These are phyloP conservation scores for Fusarium papillatum DNA, from an alignment of 2,329 filamentous ascomycete species.

Conservation along the genomic window DNA sequence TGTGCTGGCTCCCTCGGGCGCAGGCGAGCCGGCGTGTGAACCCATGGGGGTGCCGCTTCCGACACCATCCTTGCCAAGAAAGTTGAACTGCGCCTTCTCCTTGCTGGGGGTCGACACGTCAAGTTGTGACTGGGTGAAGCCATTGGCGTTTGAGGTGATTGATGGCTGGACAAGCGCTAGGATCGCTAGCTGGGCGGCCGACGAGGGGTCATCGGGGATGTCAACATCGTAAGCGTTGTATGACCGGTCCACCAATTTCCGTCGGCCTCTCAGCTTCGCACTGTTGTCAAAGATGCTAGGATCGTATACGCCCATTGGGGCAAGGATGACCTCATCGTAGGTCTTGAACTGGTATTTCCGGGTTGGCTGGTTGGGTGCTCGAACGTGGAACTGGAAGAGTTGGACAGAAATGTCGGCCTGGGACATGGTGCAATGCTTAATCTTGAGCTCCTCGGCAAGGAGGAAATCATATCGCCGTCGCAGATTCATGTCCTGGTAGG, in stretches of 20 bases:
- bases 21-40: slow-evolving; percentile 90
- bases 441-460: slow-evolving; percentile 95
- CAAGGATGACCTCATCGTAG: slow-evolving; percentile 96
- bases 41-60: slow-evolving; percentile 85
- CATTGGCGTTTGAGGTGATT: slow-evolving; percentile 59
- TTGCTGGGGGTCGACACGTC: slow-evolving; percentile 72
- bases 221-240: slow-evolving; percentile 95
- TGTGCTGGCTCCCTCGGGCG: slow-evolving; percentile 81
- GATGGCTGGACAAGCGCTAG: slow-evolving; percentile 72
- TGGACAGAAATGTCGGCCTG: slow-evolving; percentile 92
- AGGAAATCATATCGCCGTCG: slow-evolving; percentile 92
- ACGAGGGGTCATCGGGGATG: slow-evolving; percentile 88
- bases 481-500: slow-evolving; percentile 95
- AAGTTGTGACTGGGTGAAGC: slow-evolving; percentile 56
- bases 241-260: slow-evolving; percentile 87
- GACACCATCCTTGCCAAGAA: slow-evolving; percentile 76
- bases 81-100: slow-evolving; percentile 77
- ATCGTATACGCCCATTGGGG: slow-evolving; percentile 94
- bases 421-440: slow-evolving; percentile 91
- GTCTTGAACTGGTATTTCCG: slow-evolving; percentile 96
- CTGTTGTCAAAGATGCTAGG: slow-evolving; percentile 89
- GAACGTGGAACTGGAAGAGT: slow-evolving; percentile 90
- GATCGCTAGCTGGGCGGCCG: slow-evolving; percentile 83
- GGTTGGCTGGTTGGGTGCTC: slow-evolving; percentile 89
- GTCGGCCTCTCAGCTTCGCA: slow-evolving; percentile 82